A percentile compares a stretch with the other conserved stretches of the same genome.
Conservation (phyloP, 164 flowering plant species). For the Santalum album region DNA sequence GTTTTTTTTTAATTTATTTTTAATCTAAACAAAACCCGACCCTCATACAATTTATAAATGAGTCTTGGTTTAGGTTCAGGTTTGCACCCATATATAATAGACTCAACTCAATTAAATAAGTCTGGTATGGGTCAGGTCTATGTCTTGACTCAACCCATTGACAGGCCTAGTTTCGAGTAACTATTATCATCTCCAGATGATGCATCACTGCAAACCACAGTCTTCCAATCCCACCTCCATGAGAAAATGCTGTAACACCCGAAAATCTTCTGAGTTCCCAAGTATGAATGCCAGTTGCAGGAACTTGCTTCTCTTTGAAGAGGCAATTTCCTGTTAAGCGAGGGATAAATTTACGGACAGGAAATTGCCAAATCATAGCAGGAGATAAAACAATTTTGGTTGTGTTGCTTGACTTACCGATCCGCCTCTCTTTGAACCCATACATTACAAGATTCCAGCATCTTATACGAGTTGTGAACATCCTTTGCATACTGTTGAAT, state of each 20-base stretch:
- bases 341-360: slow-evolving; percentile 1
- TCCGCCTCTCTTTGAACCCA: slow-evolving; percentile 70
- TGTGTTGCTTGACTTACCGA: slow-evolving; percentile 25
- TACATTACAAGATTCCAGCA: slow-evolving; percentile 58
- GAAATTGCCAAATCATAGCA: background rate
- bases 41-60: too few relatives aligned
- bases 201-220: slow-evolving; percentile 3
- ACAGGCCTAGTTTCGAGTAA: slow-evolving; percentile 95
- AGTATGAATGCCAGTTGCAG: slow-evolving; percentile 85
- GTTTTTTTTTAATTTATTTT: too few relatives aligned
- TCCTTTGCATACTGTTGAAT: slow-evolving; percentile 34
- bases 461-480: slow-evolving; percentile 49
- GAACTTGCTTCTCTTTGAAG: slow-evolving; percentile 95
- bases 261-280: slow-evolving; percentile 77
- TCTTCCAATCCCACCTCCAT: slow-evolving; percentile 5
- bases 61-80: too few relatives aligned
- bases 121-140: slow-evolving; percentile 89
- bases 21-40: too few relatives aligned
- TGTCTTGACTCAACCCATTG: too few relatives aligned
- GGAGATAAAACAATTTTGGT: background rate
- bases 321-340: slow-evolving; percentile 71
- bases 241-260: slow-evolving; percentile 28
- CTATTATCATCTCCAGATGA: slow-evolving; percentile 14
- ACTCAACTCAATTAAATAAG: slow-evolving; percentile 71
- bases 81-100: too few relatives aligned